Conservation (phyloP, 768 basidiomycete species). For the Kwoniella sp. region DNA sequence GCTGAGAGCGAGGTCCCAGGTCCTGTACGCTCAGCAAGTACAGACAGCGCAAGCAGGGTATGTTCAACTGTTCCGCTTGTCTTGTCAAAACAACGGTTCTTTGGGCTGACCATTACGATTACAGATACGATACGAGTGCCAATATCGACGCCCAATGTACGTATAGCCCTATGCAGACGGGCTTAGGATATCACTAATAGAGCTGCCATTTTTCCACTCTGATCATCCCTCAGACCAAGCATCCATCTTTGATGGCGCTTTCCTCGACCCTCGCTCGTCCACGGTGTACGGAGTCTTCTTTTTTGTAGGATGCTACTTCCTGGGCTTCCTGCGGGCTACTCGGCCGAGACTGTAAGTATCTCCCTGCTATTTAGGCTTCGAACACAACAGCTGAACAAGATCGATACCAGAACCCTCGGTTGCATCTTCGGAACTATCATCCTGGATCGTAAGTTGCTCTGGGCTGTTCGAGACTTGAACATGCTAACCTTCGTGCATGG, state of each 20-base stretch:
- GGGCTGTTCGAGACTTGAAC: not conserved
- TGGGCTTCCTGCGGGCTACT: slow-evolving; percentile 61
- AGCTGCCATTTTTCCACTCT: not conserved
- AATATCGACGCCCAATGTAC: slow-evolving; percentile 50
- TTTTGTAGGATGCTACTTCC: slow-evolving; percentile 59
- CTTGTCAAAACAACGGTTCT: not conserved
- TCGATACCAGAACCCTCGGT: slow-evolving; percentile 53
- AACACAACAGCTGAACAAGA: not conserved
- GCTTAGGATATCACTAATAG: not conserved
- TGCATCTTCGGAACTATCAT: slow-evolving; percentile 62
- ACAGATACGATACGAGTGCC: slow-evolving; percentile 35
- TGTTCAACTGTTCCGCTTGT: slow-evolving; percentile 17
- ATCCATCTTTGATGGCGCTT: slow-evolving; percentile 62
- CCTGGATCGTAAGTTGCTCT: slow-evolving; percentile 47
- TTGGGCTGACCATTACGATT: not conserved
- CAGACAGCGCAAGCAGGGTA: slow-evolving; percentile 42
- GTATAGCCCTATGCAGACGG: slow-evolving; percentile 30
- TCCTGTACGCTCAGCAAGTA: slow-evolving; percentile 33
- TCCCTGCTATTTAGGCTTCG: not conserved
- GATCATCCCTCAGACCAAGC: slow-evolving; percentile 41
- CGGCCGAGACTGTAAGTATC: slow-evolving; percentile 59
- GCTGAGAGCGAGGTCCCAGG: slow-evolving; percentile 55
- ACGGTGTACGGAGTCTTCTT: slow-evolving; percentile 63
- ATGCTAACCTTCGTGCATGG: not conserved
- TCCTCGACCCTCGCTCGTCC: slow-evolving; percentile 62